phyloP scores from a whole-genome alignment of 2,329 filamentous ascomycete genomes.

The Fusarium sp. region DNA sequence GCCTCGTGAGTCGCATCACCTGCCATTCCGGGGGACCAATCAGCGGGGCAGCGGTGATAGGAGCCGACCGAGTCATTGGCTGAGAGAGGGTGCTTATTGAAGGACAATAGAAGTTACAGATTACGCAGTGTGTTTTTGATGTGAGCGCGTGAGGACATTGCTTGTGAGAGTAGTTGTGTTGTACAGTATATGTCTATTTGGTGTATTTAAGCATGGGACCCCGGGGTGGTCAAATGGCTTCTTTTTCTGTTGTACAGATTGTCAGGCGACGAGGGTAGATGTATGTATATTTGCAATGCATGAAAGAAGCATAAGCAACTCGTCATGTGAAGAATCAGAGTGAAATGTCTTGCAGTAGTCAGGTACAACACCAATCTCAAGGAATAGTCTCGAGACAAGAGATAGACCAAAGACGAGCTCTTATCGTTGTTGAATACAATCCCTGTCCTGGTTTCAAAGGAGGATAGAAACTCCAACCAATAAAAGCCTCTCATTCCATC shows the following conservation, averaged over 20 bases:
- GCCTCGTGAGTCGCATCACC: conserved; percentile 43
- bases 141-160: neutral
- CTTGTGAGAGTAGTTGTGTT: neutral
- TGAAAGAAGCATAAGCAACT: neutral
- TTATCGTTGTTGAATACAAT: neutral
- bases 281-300: neutral
- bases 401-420: neutral
- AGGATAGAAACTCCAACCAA: neutral
- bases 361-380: neutral
- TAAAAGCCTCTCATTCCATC: neutral
- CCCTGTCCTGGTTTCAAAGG: neutral
- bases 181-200: neutral
- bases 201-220: neutral
- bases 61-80: neutral
- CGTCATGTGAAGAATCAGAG: neutral
- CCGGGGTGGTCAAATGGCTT: neutral
- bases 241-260: neutral
- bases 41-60: conserved; percentile 12
- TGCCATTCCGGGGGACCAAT: conserved; percentile 39
- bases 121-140: neutral
- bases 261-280: neutral
- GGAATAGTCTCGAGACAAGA: neutral
- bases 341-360: neutral
- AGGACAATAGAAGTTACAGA: neutral
- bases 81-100: neutral